phyloP scores from a whole-genome alignment of 2,329 filamentous ascomycete genomes.

The Fusarium mundagurra region DNA sequence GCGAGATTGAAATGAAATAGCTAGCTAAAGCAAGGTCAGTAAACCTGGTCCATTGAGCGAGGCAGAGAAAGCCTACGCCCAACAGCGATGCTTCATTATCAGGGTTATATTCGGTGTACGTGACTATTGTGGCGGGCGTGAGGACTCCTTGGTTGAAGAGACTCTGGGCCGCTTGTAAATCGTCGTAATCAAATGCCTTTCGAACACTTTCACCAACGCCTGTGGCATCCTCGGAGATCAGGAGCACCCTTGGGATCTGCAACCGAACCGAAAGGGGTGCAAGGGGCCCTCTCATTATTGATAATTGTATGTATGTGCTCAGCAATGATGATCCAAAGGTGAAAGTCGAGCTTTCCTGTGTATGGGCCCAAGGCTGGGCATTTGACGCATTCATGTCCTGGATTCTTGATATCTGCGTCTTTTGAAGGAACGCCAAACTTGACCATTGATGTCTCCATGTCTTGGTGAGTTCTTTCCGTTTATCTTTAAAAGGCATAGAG shows the following conservation, averaged over 20 bases:
- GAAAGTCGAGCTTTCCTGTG: background rate
- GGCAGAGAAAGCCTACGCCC: background rate
- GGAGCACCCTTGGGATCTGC: fast-evolving
- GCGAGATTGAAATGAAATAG: fast-evolving
- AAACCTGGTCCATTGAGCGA: too few relatives aligned
- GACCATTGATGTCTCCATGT: background rate
- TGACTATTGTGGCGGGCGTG: fast-evolving
- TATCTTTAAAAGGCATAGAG: too few relatives aligned
- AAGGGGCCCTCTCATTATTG: fast-evolving
- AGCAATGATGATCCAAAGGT: background rate
- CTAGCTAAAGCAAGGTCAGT: background rate
- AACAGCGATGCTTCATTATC: fast-evolving
- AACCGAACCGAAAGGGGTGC: fast-evolving
- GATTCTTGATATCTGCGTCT: background rate
- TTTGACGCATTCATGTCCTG: background rate
- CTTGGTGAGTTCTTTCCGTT: background rate
- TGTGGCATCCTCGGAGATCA: fast-evolving
- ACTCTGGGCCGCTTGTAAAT: background rate
- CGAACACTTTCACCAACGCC: background rate
- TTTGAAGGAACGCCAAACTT: background rate
- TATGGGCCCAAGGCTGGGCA: background rate
- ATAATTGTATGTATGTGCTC: background rate
- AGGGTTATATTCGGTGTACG: fast-evolving
- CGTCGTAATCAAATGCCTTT: background rate
- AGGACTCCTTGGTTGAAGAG: background rate